Evolutionary conservation across 2,329 filamentous ascomycete genomes (phyloP).

Genomic region (Cyphellophora attinorum): DNA sequence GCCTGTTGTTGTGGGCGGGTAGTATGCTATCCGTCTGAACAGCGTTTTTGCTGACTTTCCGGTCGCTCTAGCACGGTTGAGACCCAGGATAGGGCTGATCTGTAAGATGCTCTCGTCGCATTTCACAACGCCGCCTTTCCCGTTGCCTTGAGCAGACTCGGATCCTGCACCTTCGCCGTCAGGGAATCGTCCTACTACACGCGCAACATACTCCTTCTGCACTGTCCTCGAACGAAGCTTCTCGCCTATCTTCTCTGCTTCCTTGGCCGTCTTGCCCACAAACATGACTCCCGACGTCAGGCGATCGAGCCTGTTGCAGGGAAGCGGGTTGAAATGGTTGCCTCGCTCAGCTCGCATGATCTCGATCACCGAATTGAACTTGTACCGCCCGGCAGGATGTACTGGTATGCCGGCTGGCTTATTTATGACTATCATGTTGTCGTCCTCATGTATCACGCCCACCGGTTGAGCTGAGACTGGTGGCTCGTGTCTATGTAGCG

Average conservation of each 20-base stretch:
- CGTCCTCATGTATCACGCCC: constrained; percentile 77
- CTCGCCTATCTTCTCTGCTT: constrained; percentile 64
- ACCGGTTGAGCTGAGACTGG: constrained; percentile 77
- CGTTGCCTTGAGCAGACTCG: constrained; percentile 6
- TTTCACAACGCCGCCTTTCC: constrained; percentile 55
- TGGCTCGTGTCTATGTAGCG: constrained; percentile 88
- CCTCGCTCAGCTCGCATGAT: constrained; percentile 74
- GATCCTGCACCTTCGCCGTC: constrained; percentile 41
- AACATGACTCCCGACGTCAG: constrained; percentile 98
- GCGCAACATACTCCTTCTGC: constrained; percentile 88
- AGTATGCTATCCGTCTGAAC: constrained; percentile 88
- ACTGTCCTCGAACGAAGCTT: constrained; percentile 76
- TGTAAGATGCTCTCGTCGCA: constrained; percentile 90
- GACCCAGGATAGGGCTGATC: constrained; percentile 87
- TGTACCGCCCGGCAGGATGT: constrained; percentile 89
- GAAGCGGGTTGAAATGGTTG: constrained; percentile 49
- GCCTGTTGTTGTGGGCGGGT: constrained; percentile 47
- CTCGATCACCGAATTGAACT: constrained; percentile 88
- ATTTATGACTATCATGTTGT: constrained; percentile 91
- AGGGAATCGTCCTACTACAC: constrained; percentile 84
- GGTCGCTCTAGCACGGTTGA: constrained; percentile 89
- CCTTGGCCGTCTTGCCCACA: constrained; percentile 74
- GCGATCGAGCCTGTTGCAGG: constrained; percentile 89
- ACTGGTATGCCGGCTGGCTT: constrained; percentile 94
- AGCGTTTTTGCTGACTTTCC: constrained; percentile 85